A percentile compares a stretch with the other conserved stretches of the same genome.
phyloP scores from a whole-genome alignment of 2,329 filamentous ascomycete genomes.

The Fusarium pseudonygamai region DNA sequence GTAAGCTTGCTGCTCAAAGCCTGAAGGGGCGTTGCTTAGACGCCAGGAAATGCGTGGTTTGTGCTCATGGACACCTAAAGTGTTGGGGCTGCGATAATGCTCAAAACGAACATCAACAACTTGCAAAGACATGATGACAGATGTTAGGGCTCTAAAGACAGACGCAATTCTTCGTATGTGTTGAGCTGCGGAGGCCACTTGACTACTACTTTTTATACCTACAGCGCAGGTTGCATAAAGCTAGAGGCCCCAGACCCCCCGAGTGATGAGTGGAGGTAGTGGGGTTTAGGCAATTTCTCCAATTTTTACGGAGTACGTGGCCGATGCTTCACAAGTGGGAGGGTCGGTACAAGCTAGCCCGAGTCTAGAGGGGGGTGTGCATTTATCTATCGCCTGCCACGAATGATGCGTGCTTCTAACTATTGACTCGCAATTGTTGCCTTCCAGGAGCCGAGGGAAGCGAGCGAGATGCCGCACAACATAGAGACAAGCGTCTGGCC shows the following conservation, averaged over 20 bases:
- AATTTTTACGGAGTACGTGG: not conserved
- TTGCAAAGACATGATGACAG: constrained; percentile 8
- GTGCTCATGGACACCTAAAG: constrained; percentile 25
- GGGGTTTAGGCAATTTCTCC: not conserved
- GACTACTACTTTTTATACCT: not conserved
- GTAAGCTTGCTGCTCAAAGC: constrained; percentile 28
- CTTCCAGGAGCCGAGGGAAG: not conserved
- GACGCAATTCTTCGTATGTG: not conserved
- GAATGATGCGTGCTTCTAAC: not conserved
- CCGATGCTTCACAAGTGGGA: not conserved
- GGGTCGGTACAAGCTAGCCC: not conserved
- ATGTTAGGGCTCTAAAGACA: not conserved
- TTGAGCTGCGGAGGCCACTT: not conserved
- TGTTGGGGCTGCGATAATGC: constrained; percentile 24
- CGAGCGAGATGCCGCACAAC: not conserved
- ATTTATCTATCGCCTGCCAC: not conserved
- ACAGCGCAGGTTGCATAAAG: not conserved
- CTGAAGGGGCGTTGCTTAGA: constrained; percentile 16
- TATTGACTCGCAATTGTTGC: not conserved
- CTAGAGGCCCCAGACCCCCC: not conserved
- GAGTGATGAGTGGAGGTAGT: not conserved
- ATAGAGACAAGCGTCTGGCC: no score
- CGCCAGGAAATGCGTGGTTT: constrained; percentile 35
- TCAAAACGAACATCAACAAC: constrained; percentile 29
- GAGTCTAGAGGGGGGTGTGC: not conserved